Evolutionary conservation across 2,329 filamentous ascomycete species (phyloP).

Genomic region (Pyricularia sp.): DNA sequence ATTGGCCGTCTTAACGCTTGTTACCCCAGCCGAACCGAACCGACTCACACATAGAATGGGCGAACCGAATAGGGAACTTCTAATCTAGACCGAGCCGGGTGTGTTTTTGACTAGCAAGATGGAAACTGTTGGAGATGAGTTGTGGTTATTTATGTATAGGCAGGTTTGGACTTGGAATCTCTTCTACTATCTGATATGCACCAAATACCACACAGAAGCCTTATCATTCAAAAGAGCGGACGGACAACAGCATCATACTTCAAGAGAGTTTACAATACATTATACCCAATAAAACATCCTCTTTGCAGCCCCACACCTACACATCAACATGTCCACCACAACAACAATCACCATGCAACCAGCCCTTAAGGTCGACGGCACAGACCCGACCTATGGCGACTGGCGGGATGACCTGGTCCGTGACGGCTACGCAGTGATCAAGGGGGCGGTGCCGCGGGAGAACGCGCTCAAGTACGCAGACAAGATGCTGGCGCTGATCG

Average conservation of each 20-base stretch:
- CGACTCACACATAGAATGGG: background rate
- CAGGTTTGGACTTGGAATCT: background rate
- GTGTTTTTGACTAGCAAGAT: background rate
- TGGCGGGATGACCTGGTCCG: conserved; percentile 16
- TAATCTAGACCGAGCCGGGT: background rate
- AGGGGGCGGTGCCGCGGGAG: conserved; percentile 12
- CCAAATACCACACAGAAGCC: background rate
- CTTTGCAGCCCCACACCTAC: background rate
- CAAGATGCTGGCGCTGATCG: conserved; percentile 6
- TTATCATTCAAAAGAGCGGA: background rate
- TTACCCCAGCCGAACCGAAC: background rate
- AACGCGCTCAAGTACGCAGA: conserved; percentile 9
- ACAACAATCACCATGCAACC: background rate
- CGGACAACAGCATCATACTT: background rate
- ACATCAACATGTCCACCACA: background rate
- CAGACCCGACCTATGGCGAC: conserved; percentile 7
- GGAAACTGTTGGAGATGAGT: background rate
- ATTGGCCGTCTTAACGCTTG: background rate
- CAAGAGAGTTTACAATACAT: background rate
- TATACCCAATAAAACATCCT: background rate
- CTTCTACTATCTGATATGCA: background rate
- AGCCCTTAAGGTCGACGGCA: background rate
- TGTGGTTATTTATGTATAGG: background rate
- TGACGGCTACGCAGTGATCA: conserved; percentile 18
- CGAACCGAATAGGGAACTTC: background rate